Evolutionary conservation across 345 rosid species (phyloP), one percentile per base, ranked within the genome.

Genomic region (Acer campestre): DNA sequence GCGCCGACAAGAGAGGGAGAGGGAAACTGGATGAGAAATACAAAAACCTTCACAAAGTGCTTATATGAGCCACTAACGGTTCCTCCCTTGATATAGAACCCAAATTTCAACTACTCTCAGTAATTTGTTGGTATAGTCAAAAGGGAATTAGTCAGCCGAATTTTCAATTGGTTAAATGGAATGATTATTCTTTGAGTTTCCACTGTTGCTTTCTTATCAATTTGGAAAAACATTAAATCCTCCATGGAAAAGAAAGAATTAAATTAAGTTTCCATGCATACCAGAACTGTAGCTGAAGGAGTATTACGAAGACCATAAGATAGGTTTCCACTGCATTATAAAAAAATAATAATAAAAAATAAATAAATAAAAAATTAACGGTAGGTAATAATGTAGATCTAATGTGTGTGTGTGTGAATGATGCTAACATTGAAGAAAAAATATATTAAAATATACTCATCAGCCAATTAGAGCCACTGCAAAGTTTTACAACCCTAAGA

Each of bases 241-340:
- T 46, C 29, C 53, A 58, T 49, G 31, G 31, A n/a, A 66, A 67
- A 46, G 23, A 51, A 78, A 75, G 4, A 75, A 66, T 22, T 55
- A 73, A 51, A 25, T 31, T 42, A 25, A 78, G 44, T 72, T 80
- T 49, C 20, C 49, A 71, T 64, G 79, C 85, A 80, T 83, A 93
- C 98, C 89, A 70, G 75, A 69, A 93, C 78, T 64, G 93, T 88
- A 64, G 94, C 92, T 44, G 88, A 85, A 73, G 90, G 85, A 83
- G 96, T 90, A 86, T 91, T 93, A 71, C 98, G 94, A 74, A 93
- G 96, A 77, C 97, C 99, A 81, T 79, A 89, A 12, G 99, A 95
- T 78, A 85, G 80, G 77, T 84, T 91, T 72, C 94, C 98, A 80
- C 99, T 93, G 73, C 94, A 90, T 70, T 64, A 56, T 35, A 4